Base-by-base conservation (phyloP, 768 basidiomycete species). In the Kwoniella europaea region DNA sequence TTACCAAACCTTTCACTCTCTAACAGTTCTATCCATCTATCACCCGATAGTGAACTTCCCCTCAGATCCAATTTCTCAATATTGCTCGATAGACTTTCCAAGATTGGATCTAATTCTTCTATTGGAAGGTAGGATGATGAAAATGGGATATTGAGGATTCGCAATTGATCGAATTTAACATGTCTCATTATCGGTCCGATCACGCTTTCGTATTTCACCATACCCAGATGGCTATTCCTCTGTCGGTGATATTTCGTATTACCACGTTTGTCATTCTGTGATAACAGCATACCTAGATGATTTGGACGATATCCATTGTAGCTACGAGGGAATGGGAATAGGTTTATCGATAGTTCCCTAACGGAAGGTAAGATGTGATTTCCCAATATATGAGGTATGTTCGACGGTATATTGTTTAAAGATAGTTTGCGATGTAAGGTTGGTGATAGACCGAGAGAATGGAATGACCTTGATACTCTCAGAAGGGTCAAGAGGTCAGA, bases 1-100 rank as follows among this genome's bases (percentile, higher is more conserved):
- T 54, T 53, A 13, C 7, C 16, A 22, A 60, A 29, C 6, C n/a
- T 22, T 2, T 35, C 13, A 4, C 18, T 54, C 22, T 55, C 65
- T 68, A 2, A 35, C 35, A 35, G 35, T 7, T 71, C 61, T 5
- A 74, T 41, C 72, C 73, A 78, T 9, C 52, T 54, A 4, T 22
- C 5, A 0, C 76, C 78, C 15, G 41, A 54, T 1, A 79, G 46
- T 12, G 65, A 69, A 22, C 67, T 65, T 1, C 76, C 79, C 35
- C 74, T 64, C 60, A 80, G 35, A 63, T 78, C 75, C 3, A 80
- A 70, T 66, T 63, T 69, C 59, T 71, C 69, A 41, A 78, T 46
- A 44, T 53, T 64, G 1, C 73, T 68, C 3, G 75, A 72, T 16
- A 80, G 42, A 15, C 66, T 35, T 9, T 63, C 22, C 4, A 80